Percentiles rank a stretch among this genome's conserved stretches.
Conservation (phyloP, 2,329 filamentous ascomycete genomes). For the Escovopsis sp. region DNA sequence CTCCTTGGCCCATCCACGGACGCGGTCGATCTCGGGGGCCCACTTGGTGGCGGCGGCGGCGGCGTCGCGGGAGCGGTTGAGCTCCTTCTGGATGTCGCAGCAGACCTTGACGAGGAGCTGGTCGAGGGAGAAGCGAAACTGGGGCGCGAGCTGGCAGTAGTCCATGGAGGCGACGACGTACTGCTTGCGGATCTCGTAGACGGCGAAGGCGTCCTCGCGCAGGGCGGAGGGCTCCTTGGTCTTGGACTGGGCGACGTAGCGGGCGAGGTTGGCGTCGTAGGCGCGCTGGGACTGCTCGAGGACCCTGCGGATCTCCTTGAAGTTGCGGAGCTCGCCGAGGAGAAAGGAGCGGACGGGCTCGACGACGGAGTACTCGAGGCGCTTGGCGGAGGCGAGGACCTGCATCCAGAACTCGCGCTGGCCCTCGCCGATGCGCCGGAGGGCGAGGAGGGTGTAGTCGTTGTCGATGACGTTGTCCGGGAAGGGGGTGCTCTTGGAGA, state of each 20-base stretch:
- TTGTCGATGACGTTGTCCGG: constrained; percentile 83
- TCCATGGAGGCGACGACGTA: constrained; percentile 91
- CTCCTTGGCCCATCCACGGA: constrained; percentile 84
- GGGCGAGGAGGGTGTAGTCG: constrained; percentile 80
- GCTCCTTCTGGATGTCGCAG: constrained; percentile 75
- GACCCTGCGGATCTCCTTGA: constrained; percentile 67
- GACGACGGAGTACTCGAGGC: constrained; percentile 59
- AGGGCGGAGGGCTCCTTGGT: constrained; percentile 84
- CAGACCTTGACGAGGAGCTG: constrained; percentile 74
- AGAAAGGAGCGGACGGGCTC: constrained; percentile 75
- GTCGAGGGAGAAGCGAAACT: constrained; percentile 71
- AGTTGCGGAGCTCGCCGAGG: constrained; percentile 60
- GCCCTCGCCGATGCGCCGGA: constrained; percentile 73
- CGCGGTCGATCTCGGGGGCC: constrained; percentile 72
- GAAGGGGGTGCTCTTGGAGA: constrained; percentile 58
- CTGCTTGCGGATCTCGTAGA: constrained; percentile 80
- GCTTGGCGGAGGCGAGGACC: constrained; percentile 57
- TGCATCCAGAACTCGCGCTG: constrained; percentile 78
- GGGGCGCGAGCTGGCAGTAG: constrained; percentile 76
- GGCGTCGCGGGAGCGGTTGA: constrained; percentile 55
- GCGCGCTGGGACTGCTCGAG: constrained; percentile 70
- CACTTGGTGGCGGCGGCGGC: constrained; percentile 50
- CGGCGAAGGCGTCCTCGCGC: constrained; percentile 86
- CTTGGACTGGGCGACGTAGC: constrained; percentile 76
- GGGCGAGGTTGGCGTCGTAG: constrained; percentile 66